Evolutionary conservation across 805 yeast genomes (phyloP), one percentile per base, ranked within the genome.

Genomic region (Schizosaccharomyces cryophilus): DNA sequence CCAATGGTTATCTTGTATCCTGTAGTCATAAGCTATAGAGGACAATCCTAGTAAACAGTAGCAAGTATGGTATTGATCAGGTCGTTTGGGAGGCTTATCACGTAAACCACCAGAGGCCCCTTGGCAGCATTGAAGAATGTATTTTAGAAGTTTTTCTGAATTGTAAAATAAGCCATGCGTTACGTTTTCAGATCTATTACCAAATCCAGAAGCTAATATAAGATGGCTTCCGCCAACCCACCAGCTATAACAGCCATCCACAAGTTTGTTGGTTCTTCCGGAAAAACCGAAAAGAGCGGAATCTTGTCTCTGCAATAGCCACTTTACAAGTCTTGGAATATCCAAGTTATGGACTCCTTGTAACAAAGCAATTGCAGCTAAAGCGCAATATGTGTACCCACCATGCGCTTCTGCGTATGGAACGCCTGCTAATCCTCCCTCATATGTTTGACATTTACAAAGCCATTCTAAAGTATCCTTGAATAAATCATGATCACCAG

Each of bases 361-460:
- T 5, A 62, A 61, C 6, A 77, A 63, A 21, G 56, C 30, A 5
- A 69, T 69, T 19, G 69, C 71, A 56, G 84, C 94, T 55, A 85
- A 73, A 0, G 90, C 95, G 73, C 99, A 93, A 70, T 80, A 93
- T 0, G 97, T 81, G 69, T 93, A 94, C 0, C 98, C 99, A 1
- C 96, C 98, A 69, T 93, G 99, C 0, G 97, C 96, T 70, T 93
- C 99, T 63, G 80, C 84, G 4, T 77, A 75, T 0, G 95, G 93
- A 24, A 76, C 75, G 1, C 95, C 95, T 0, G 89, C 87, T 72
- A 90, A 85, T 0, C 98, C 98, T 29, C 99, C 98, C 72, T 94
- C 98, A 68, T 78, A 89, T 0, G 90, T 85, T 70, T 93, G 98
- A 66, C 96, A 87, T 13, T 69, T 65, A 0, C 71, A 66, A 15